These are phyloP conservation scores for Leishmania aethiopica DNA, from an alignment of 208 protist species.

Conservation along the genomic window DNA sequence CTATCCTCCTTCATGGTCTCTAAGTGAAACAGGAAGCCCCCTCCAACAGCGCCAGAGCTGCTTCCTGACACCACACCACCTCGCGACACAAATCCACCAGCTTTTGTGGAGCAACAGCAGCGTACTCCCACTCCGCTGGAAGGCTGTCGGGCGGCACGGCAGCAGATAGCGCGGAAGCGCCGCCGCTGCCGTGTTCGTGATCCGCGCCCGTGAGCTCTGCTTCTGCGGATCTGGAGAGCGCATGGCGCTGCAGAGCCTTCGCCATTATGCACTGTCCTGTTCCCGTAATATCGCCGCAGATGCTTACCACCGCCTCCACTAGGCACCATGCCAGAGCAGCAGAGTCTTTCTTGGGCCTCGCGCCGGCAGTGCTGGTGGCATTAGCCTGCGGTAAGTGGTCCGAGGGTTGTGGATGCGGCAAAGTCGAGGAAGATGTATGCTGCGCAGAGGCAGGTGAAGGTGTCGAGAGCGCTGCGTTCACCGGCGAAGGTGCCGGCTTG, in stretches of 20 bases:
- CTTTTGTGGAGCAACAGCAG: constrained; percentile 1
- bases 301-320: constrained; percentile 17
- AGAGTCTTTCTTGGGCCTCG: not conserved
- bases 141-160: not conserved
- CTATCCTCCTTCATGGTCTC: not conserved
- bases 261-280: not conserved
- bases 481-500: not conserved
- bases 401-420: not conserved
- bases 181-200: no score
- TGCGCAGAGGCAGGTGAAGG: not conserved
- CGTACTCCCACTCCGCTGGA: constrained; percentile 19
- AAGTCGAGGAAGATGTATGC: not conserved
- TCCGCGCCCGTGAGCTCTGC: not conserved
- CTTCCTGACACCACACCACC: constrained; percentile 24
- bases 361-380: not conserved
- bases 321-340: not conserved
- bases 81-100: constrained; percentile 19
- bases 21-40: constrained; percentile 1
- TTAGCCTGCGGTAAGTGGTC: not conserved
- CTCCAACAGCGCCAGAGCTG: constrained; percentile 19
- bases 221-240: constrained; percentile 7
- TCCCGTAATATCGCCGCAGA: constrained; percentile 21
- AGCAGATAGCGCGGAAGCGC: not conserved
- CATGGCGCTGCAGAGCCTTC: constrained; percentile 16
- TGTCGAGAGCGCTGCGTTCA: not conserved